Percentiles rank a stretch among this genome's conserved stretches.
These are phyloP conservation scores for Schizochytrium sp. DNA, from an alignment of 108 stramenopile genomes.

Conservation along the genomic window DNA sequence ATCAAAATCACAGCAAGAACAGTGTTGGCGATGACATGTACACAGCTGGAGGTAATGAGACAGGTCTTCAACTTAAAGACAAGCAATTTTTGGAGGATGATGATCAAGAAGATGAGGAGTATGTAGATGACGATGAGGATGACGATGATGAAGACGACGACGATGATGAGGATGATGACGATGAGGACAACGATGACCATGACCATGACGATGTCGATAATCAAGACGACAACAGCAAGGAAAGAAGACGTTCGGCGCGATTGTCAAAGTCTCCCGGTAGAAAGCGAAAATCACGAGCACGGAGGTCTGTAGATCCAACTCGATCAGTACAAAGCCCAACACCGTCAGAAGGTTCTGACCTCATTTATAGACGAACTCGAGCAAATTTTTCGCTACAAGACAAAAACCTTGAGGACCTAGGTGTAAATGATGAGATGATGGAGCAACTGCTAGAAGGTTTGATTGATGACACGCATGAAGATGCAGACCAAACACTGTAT, in stretches of 20 bases:
- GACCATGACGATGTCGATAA: neutral
- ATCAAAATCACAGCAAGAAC: no score
- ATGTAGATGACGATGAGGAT: neutral
- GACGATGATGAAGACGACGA: neutral
- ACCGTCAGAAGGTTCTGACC: neutral
- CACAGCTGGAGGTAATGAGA: no score
- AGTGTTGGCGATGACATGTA: no score
- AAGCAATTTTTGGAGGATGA: no score
- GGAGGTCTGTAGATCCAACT: neutral
- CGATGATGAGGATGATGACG: neutral
- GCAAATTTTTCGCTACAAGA: slow-evolving; percentile 21
- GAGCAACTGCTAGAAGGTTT: neutral
- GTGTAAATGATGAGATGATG: neutral
- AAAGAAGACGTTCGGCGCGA: neutral
- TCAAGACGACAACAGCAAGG: neutral
- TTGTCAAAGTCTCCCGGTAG: neutral
- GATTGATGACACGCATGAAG: neutral
- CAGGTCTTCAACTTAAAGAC: no score
- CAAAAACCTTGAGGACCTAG: slow-evolving; percentile 1
- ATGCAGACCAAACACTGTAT: slow-evolving; percentile 5
- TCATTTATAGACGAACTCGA: slow-evolving; percentile 10
- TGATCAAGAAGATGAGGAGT: neutral
- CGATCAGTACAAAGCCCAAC: neutral
- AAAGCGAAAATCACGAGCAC: neutral
- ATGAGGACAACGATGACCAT: neutral